Percentiles rank a stretch among this genome's conserved stretches.
Evolutionary conservation across 345 rosid species (phyloP).

Genomic region (Crucihimalaya himalaica): DNA sequence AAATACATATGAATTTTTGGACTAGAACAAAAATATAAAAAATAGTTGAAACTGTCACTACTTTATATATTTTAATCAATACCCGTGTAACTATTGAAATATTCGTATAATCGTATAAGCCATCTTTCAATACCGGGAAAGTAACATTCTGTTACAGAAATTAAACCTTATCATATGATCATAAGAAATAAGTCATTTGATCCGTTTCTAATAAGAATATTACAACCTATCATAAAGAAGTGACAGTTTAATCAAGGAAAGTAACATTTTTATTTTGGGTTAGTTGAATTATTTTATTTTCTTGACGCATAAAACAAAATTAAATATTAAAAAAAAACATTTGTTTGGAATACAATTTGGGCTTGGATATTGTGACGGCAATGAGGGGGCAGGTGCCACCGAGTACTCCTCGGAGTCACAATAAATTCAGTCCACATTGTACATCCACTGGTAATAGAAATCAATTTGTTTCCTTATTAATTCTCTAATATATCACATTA

Average conservation of each 20-base stretch:
- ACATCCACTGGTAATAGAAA: conserved; percentile 10
- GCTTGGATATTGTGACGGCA: conserved; percentile 13
- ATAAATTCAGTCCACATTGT: conserved; percentile 26
- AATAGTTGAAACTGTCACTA: neutral
- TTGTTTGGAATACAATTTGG: neutral
- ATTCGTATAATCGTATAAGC: neutral
- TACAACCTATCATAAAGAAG: neutral
- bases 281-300: conserved; percentile 10
- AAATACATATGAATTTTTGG: neutral
- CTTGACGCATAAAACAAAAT: neutral
- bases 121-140: neutral
- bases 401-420: conserved; percentile 22
- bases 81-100: neutral
- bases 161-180: neutral
- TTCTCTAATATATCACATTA: neutral
- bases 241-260: neutral
- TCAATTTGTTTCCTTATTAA: conserved; percentile 16
- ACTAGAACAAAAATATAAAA: neutral
- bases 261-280: neutral
- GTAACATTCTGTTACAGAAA: neutral
- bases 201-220: neutral
- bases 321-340: neutral
- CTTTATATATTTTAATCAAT: neutral
- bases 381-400: conserved; percentile 2
- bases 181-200: neutral